A percentile compares a stretch with the other conserved stretches of the same genome.
phyloP scores from a whole-genome alignment of 2,329 filamentous ascomycete species.

The Aspergillus costaricaensis region DNA sequence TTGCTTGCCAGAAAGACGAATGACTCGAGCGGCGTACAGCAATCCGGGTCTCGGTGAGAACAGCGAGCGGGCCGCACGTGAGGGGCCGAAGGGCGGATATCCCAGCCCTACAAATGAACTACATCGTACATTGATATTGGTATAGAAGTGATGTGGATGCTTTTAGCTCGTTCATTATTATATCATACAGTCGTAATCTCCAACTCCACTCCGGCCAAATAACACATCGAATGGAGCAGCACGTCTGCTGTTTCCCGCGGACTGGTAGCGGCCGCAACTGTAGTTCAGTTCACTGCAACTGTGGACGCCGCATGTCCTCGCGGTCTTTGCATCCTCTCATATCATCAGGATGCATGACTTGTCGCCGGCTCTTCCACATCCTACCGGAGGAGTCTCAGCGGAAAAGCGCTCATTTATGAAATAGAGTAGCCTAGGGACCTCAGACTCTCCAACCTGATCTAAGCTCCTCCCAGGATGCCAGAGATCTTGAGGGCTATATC shows the following conservation, averaged over 20 bases:
- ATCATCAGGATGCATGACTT: neutral
- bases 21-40: neutral
- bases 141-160: neutral
- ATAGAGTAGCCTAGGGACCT: neutral
- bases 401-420: neutral
- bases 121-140: neutral
- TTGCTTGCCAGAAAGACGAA: neutral
- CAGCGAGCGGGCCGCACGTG: slow-evolving; percentile 13
- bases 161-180: slow-evolving; percentile 12
- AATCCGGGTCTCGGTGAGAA: slow-evolving; percentile 6
- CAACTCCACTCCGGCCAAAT: neutral
- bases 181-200: slow-evolving; percentile 22
- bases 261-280: neutral
- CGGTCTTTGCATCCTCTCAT: neutral
- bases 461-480: slow-evolving; percentile 59
- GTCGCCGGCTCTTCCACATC: neutral
- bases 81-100: slow-evolving; percentile 1
- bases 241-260: neutral
- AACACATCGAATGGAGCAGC: neutral
- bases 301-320: neutral
- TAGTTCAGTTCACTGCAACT: neutral
- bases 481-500: slow-evolving; percentile 83
- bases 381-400: neutral
- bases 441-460: neutral
- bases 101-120: neutral